Percentiles rank a stretch among this genome's conserved stretches.
These are phyloP conservation scores for Phaeotremella skinneri DNA, from an alignment of 768 basidiomycete species.

Conservation along the genomic window DNA sequence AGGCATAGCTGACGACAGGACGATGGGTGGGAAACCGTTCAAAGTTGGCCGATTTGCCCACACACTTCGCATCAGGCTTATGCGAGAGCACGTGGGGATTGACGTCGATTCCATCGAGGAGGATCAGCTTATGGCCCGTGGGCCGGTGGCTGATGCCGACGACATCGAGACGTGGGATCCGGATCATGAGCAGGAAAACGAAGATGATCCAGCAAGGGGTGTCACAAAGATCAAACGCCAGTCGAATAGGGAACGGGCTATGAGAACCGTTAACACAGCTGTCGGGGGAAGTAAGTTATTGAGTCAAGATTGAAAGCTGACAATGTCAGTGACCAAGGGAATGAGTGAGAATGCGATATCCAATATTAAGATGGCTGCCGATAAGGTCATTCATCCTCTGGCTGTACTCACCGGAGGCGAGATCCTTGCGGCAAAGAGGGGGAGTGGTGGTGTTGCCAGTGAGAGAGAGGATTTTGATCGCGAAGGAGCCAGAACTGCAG, in stretches of 20 bases:
- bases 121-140: conserved; percentile 63
- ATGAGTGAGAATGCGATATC: conserved; percentile 46
- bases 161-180: conserved; percentile 71
- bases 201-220: conserved; percentile 36
- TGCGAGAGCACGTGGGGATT: conserved; percentile 94
- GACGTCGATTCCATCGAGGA: conserved; percentile 86
- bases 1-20: conserved; percentile 55
- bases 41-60: conserved; percentile 97
- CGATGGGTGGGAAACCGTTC: conserved; percentile 91
- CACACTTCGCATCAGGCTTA: conserved; percentile 83
- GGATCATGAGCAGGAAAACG: conserved; percentile 61
- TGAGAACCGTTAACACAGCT: conserved; percentile 39
- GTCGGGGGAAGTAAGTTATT: conserved; percentile 37
- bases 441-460: conserved; percentile 55
- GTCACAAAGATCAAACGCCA: conserved; percentile 46
- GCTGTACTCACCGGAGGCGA: conserved; percentile 44
- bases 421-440: conserved; percentile 45
- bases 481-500: conserved; percentile 58
- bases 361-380: conserved; percentile 53
- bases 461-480: conserved; percentile 60
- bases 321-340: conserved; percentile 45
- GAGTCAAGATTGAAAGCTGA: conserved; percentile 4
- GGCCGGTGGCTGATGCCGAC: conserved; percentile 58
- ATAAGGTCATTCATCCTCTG: conserved; percentile 56
- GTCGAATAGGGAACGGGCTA: conserved; percentile 40